These are phyloP conservation scores for Batrachochytrium dendrobatidis DNA, from an alignment of 371 early-diverging fungal genomes.

Conservation along the genomic window DNA sequence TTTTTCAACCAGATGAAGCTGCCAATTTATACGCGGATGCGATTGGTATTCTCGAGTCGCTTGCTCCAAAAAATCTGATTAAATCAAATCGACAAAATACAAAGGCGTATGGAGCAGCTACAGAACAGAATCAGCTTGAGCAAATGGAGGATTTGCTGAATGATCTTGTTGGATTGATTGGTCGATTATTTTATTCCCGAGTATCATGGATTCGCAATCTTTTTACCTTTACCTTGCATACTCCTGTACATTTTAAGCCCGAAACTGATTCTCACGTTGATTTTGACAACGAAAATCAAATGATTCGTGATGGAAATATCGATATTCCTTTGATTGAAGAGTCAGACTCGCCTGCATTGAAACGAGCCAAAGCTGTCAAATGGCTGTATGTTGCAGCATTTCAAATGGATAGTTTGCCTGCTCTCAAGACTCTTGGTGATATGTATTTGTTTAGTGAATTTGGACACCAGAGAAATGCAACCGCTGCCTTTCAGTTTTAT, in stretches of 20 bases:
- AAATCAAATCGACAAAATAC: too few relatives aligned
- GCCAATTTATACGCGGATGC: too few relatives aligned
- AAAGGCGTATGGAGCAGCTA: too few relatives aligned
- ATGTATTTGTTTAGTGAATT: constrained; percentile 39
- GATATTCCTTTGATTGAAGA: constrained; percentile 10
- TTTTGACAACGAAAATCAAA: neutral
- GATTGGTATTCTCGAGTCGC: too few relatives aligned
- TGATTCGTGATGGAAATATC: neutral
- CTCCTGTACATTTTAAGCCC: neutral
- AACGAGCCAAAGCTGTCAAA: constrained; percentile 23
- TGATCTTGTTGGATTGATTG: too few relatives aligned
- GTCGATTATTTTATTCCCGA: too few relatives aligned
- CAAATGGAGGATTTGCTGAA: too few relatives aligned
- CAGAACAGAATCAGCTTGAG: too few relatives aligned
- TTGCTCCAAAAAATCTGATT: too few relatives aligned
- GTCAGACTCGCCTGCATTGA: constrained; percentile 11
- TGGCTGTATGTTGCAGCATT: constrained; percentile 33
- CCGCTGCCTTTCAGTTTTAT: constrained; percentile 23
- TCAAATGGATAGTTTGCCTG: constrained; percentile 37
- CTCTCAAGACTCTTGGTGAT: constrained; percentile 45
- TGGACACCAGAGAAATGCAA: constrained; percentile 21
- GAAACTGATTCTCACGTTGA: too few relatives aligned
- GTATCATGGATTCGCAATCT: neutral
- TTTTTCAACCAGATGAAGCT: too few relatives aligned
- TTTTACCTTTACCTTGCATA: too few relatives aligned